Conservation (phyloP, 371 early-diverging fungal genomes). For the Mortierella sp. region DNA sequence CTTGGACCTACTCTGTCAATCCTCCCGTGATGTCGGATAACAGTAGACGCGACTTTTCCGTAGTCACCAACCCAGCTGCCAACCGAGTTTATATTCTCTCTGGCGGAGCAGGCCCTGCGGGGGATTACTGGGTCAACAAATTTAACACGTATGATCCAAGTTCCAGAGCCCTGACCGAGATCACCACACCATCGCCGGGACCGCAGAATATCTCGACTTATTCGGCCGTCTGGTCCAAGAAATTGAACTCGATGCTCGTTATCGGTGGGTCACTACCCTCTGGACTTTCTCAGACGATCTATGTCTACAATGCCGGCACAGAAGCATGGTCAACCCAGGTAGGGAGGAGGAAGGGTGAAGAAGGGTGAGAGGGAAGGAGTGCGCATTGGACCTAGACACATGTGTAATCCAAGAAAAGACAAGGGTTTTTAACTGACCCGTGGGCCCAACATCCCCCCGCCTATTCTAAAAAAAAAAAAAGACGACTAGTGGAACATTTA, state of each 20-base stretch:
- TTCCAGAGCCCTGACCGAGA: slow-evolving; percentile 15
- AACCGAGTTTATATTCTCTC: slow-evolving; percentile 35
- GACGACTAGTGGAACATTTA: slow-evolving; percentile 37
- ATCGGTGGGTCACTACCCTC: slow-evolving; percentile 17
- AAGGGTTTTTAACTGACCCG: too few relatives aligned
- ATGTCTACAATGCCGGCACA: slow-evolving; percentile 22
- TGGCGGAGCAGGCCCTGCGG: slow-evolving; percentile 24
- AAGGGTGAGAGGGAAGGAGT: too few relatives aligned
- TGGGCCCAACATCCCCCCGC: too few relatives aligned
- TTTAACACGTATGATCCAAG: slow-evolving; percentile 25
- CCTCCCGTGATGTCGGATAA: slow-evolving; percentile 24
- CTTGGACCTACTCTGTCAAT: slow-evolving; percentile 15
- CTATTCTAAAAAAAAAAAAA: too few relatives aligned
- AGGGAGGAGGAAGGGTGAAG: neutral
- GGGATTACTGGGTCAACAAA: slow-evolving; percentile 13
- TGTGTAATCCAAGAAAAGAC: too few relatives aligned
- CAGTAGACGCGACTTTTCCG: slow-evolving; percentile 36
- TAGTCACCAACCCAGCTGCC: slow-evolving; percentile 26
- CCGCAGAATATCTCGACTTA: slow-evolving; percentile 30
- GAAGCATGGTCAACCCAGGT: slow-evolving; percentile 40
- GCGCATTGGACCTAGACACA: too few relatives aligned
- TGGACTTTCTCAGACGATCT: neutral
- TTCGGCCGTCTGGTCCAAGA: slow-evolving; percentile 30
- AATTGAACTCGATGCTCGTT: slow-evolving; percentile 31
- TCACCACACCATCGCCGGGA: slow-evolving; percentile 15